These are phyloP conservation scores for Pterulicium gracile DNA, from an alignment of 1,284 basidiomycete genomes.

Conservation along the genomic window DNA sequence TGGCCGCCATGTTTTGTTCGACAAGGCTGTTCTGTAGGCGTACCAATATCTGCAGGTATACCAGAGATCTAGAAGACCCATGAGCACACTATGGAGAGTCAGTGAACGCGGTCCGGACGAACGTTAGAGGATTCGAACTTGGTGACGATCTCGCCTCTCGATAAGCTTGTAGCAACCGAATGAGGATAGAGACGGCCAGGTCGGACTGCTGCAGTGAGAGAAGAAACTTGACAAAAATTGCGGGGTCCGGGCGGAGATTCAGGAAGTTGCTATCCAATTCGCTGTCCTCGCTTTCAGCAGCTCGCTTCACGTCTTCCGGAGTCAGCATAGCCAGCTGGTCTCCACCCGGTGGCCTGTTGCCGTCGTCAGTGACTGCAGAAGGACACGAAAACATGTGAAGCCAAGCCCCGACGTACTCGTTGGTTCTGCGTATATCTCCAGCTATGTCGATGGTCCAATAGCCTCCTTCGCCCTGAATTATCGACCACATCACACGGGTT, in stretches of 20 bases:
- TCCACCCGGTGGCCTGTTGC: too few species aligned
- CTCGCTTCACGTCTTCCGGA: slow-evolving; percentile 32
- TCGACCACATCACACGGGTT: slow-evolving; percentile 44
- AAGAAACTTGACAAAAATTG: slow-evolving; percentile 52
- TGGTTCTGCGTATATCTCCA: slow-evolving; percentile 33
- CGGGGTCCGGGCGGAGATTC: slow-evolving; percentile 64
- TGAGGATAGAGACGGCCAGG: slow-evolving; percentile 61
- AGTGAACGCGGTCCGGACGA: slow-evolving; percentile 18
- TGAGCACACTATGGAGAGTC: slow-evolving; percentile 47
- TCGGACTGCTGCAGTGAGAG: slow-evolving; percentile 57
- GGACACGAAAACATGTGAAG: not conserved
- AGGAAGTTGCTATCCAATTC: slow-evolving; percentile 48
- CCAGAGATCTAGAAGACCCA: slow-evolving; percentile 46
- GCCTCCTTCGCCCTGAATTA: slow-evolving; percentile 42
- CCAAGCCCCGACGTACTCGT: slow-evolving; percentile 21
- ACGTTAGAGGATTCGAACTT: not conserved
- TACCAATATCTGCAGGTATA: slow-evolving; percentile 41
- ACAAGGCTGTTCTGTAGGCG: slow-evolving; percentile 7
- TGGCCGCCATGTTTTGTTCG: slow-evolving; percentile 2
- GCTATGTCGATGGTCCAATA: slow-evolving; percentile 47
- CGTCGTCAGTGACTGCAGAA: slow-evolving; percentile 16
- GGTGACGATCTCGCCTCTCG: slow-evolving; percentile 27
- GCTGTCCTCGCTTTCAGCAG: slow-evolving; percentile 30
- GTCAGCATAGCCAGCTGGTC: slow-evolving; percentile 34
- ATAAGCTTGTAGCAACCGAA: slow-evolving; percentile 64